Base-by-base conservation (phyloP, 148 eudicot genomes). In the Nepenthes gracilis region DNA sequence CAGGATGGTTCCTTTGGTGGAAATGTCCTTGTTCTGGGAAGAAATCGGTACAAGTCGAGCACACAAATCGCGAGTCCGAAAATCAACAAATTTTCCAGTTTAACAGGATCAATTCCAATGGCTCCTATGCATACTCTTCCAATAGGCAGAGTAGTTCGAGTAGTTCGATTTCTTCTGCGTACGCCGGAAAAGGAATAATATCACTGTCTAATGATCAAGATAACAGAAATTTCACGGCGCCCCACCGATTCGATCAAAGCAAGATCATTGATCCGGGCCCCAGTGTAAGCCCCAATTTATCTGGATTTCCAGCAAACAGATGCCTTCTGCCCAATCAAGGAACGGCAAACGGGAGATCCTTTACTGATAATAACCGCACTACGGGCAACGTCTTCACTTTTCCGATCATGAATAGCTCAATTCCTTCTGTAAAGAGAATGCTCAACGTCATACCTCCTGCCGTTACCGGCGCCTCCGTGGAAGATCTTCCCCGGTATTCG, bases 1-100 rank as follows among this genome's bases (percentile, higher is more conserved):
- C 54, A 59, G 81, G 94, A 94, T 64, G 74, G 43, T 8, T 8
- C 8, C 69, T 75, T 32, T 52, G 80, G 1, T 69, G 67, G 35
- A 86, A 77, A 66, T 86, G 97, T 8, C 92, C 90, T 48, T 89
- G 97, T 65, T 70, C 72, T 0, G 85, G 97, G 13, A 84, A 84
- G 74, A 89, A 86, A 57, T 80, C 84, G 1, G 84, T 89, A 40
- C 77, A 75, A 61, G 86, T 86, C 1, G 71, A 78, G 57, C 84
- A 76, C 64, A 72, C 69, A 53, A 54, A 49, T 6, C 43, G 66
- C 5, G 76, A 72, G 33, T 4, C 71, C n/a, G 69, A 68, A 4
- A 23, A 23, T 23, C 70, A 71, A 1, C 43, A 75, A 32, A 70
- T 67, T 45, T 71, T 67, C 48, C 66, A 61, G 64, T 47, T 64